Conservation (phyloP, 31 red algal genomes). For the Asparagopsis taxiformis region DNA sequence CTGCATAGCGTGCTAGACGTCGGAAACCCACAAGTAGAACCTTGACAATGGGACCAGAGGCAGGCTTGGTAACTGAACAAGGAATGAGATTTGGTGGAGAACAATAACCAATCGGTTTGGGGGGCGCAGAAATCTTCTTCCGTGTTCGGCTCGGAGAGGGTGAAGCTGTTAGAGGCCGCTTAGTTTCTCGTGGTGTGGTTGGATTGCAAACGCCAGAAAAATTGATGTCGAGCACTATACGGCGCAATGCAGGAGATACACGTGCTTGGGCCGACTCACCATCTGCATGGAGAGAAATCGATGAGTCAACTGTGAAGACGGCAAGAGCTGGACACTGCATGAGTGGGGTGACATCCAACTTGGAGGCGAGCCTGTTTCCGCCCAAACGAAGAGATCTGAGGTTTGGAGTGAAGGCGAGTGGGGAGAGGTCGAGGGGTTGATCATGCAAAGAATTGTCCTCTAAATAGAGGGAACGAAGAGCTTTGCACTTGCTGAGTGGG, state of each 20-base stretch:
- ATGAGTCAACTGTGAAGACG: conserved; percentile 61
- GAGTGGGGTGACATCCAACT: conserved; percentile 79
- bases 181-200: neutral
- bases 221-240: conserved; percentile 63
- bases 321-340: conserved; percentile 69
- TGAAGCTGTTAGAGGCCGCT: conserved; percentile 9
- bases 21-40: conserved; percentile 81
- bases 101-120: neutral
- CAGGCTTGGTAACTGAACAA: neutral
- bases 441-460: conserved; percentile 87
- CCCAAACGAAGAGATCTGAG: conserved; percentile 67
- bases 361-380: conserved; percentile 64
- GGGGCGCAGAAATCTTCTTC: neutral
- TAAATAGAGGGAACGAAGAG: conserved; percentile 94
- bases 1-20: conserved; percentile 68
- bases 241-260: conserved; percentile 44
- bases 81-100: neutral
- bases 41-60: conserved; percentile 30
- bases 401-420: conserved; percentile 41
- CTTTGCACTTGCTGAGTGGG: conserved; percentile 61
- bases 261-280: conserved; percentile 49
- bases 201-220: conserved; percentile 16
- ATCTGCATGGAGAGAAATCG: conserved; percentile 43
- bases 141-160: neutral
- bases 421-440: conserved; percentile 65